A percentile compares a stretch with the other conserved stretches of the same genome.
Evolutionary conservation across 306 rosid species (phyloP).

Genomic region (Pyrus bretschneideri): DNA sequence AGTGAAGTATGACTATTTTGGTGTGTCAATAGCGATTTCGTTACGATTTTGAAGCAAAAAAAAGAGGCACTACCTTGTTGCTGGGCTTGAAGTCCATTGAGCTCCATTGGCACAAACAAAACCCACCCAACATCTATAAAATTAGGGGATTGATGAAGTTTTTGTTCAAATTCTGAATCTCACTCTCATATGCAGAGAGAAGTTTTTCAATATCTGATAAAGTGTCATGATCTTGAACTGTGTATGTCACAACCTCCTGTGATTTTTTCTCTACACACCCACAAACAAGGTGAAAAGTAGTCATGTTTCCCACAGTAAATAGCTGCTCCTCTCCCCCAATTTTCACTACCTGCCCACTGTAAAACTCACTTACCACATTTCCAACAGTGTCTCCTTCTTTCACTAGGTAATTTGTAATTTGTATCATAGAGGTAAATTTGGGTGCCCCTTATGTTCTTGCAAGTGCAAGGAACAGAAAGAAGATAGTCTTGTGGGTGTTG

Average conservation of each 20-base stretch:
- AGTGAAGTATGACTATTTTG: not conserved
- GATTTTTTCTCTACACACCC: constrained; percentile 10
- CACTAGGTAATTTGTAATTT: not conserved
- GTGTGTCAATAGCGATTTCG: not conserved
- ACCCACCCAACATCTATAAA: constrained; percentile 18
- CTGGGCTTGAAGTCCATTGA: not conserved
- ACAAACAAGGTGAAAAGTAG: constrained; percentile 1
- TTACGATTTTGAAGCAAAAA: not conserved
- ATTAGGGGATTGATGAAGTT: not conserved
- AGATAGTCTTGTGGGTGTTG: constrained; percentile 6
- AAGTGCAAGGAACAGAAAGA: constrained; percentile 14
- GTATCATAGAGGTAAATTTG: constrained; percentile 3
- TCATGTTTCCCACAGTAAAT: not conserved
- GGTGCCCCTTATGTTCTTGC: not conserved
- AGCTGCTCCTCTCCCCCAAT: not conserved
- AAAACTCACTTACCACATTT: not conserved
- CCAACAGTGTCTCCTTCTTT: not conserved
- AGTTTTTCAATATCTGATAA: not conserved
- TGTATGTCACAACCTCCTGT: constrained; percentile 12
- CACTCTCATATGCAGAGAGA: not conserved
- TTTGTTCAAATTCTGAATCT: not conserved
- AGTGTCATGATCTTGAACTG: constrained; percentile 9
- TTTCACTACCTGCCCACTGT: constrained; percentile 3
- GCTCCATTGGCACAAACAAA: constrained; percentile 13
- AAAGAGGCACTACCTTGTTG: not conserved